Base-by-base conservation (phyloP, 2,329 filamentous ascomycete genomes). In the Calonectria hawksworthii region DNA sequence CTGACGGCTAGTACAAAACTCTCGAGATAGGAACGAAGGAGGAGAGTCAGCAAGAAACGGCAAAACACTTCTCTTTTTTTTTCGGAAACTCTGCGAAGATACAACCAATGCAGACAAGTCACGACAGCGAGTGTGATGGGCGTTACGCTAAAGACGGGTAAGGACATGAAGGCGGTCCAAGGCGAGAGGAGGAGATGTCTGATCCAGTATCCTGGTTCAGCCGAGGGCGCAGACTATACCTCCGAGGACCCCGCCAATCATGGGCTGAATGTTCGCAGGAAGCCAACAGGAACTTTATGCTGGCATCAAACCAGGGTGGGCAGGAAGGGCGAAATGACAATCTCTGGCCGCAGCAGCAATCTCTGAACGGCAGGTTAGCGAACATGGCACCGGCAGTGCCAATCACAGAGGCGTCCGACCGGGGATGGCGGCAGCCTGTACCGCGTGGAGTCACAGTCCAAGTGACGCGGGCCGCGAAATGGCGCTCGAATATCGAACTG, bases 331-430 rank as follows among this genome's bases (percentile, higher is more conserved):
- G 28, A 74, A 71, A 74, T 72, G 51, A 50, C 72, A 72, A 77
- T 77, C 73, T 73, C 75, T 74, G 59, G 67, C 73, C 70, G 74
- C 76, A 72, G 73, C 52, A 74, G 70, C 70, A 74, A 79, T 80
- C 72, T 80, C 73, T 78, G 67, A 72, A 70, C 67, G 63, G 68
- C 65, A 69, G 41, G 75, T 64, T 76, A 74, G 76, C 68, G 66
- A 73, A 74, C 74, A 75, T 80, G 78, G 74, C 73, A 75, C 79
- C 74, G 73, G 72, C 54, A 59, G 68, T 74, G 51, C 80, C 80
- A 81, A 80, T 81, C 80, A 81, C 32, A 51, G 51, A 59, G 52
- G 41, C 38, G 50, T 61, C 59, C 51, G 51, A 74, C 72, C n/a
- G 74, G 78, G 74, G 76, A 72, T 73, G 66, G 75, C 79, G 74